Evolutionary conservation across 2,329 filamentous ascomycete genomes (phyloP), one percentile per base, ranked within the genome.

Genomic region (Aspergillus luchuensis): DNA sequence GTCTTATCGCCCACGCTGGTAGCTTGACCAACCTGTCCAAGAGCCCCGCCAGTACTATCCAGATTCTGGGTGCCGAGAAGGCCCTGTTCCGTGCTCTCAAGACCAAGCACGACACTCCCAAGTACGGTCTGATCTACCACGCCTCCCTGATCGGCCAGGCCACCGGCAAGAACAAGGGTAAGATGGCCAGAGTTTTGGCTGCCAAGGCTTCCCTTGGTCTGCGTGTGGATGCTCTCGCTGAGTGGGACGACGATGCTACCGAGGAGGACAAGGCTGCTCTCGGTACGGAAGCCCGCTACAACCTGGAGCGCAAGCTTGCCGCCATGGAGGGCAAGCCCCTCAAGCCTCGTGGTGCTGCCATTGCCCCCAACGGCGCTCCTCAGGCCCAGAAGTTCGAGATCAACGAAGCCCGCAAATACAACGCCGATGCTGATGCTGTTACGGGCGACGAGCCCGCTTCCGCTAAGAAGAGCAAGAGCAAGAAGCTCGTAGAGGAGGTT

Each of bases 71-170:
- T 83, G 95, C 95, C 62, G 95, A 99, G 83, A 99, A 99, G 85
- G 95, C 95, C 7, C 87, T 99, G 48, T 99, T 99, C 89, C 89
- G 95, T 73, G 95, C 95, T 19, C 85, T 99, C 66, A 99, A 99
- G 87, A 99, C 95, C 53, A 98, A 99, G 85, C 94, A 98, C 79
- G 92, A 97, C 74, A 99, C 95, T 41, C 95, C 95, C 74, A 99
- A 98, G 81, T 99, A 98, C 73, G 95, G 95, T 85, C 85, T 96
- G 66, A 91, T 96, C 76, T 96, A 95, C 81, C 91, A 96, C 79
- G 90, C 91, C 52, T 95, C 91, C 28, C 86, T 99, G 49, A 96
- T 99, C 67, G 96, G 95, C 48, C 95, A 99, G 81, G 95, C 95
- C 30, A 96, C 91, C 19, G 95, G 95, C 72, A 94, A 92, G 83